Percentiles rank a stretch among this genome's conserved stretches.
These are phyloP conservation scores for Digitaria exilis DNA, from an alignment of 202 grass and related monocot genomes.

Conservation along the genomic window DNA sequence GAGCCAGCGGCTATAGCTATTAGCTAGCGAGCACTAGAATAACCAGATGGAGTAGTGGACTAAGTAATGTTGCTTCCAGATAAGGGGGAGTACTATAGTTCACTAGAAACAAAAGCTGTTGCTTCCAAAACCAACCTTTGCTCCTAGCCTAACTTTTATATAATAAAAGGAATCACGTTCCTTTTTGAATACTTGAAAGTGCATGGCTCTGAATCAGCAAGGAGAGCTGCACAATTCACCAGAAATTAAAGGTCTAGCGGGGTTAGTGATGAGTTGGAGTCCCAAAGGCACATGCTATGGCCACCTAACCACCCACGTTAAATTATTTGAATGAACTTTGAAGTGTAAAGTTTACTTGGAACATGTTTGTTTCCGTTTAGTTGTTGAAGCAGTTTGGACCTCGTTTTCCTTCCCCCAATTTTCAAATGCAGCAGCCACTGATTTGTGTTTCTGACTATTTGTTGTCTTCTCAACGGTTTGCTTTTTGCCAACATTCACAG, in stretches of 20 bases:
- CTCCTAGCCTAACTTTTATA: background rate
- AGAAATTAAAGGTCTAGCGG: background rate
- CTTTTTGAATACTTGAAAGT: slow-evolving; percentile 10
- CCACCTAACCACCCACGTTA: background rate
- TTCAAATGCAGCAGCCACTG: background rate
- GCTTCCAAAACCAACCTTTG: slow-evolving; percentile 31
- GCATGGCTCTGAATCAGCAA: slow-evolving; percentile 18
- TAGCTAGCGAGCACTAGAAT: slow-evolving; percentile 31
- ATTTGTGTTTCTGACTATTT: background rate
- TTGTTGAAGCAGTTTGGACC: background rate
- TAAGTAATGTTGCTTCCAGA: slow-evolving; percentile 8
- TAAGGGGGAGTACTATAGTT: background rate
- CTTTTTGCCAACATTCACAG: background rate
- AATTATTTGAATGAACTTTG: background rate
- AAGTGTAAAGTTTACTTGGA: background rate
- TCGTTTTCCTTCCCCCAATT: background rate
- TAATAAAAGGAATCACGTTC: no score
- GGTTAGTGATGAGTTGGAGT: background rate
- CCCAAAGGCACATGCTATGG: slow-evolving; percentile 1
- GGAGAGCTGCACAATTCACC: slow-evolving; percentile 18
- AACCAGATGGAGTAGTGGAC: background rate
- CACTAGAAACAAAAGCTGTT: slow-evolving; percentile 40
- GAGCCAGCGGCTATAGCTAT: background rate
- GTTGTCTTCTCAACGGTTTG: background rate
- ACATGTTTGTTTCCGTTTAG: background rate